Evolutionary conservation across 1,284 basidiomycete genomes (phyloP), one percentile per base, ranked within the genome.

Genomic region (Bondarzewia mesenterica): DNA sequence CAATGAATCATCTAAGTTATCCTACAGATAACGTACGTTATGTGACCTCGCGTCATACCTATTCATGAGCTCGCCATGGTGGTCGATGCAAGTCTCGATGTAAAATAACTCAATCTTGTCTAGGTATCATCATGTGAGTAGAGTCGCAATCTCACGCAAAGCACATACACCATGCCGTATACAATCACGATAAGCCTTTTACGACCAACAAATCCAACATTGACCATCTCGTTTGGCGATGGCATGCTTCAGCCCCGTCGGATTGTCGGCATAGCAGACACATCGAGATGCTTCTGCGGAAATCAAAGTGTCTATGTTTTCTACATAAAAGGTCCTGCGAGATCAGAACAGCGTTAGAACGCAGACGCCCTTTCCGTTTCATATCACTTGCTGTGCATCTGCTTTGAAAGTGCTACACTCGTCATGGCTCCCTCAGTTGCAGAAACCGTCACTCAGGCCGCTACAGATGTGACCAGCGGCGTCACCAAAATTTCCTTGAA

Each of bases 341-440:
- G n/a, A n/a, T n/a, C n/a, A n/a, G n/a, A n/a, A n/a, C n/a, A n/a
- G n/a, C n/a, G n/a, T n/a, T n/a, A n/a, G n/a, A n/a, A n/a, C n/a
- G n/a, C n/a, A n/a, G n/a, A n/a, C n/a, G n/a, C n/a, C n/a, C n/a
- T n/a, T n/a, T n/a, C n/a, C n/a, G n/a, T n/a, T n/a, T n/a, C n/a
- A n/a, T n/a, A n/a, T n/a, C n/a, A n/a, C n/a, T n/a, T n/a, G n/a
- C n/a, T n/a, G n/a, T n/a, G n/a, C n/a, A n/a, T n/a, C n/a, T n/a
- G n/a, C n/a, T n/a, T n/a, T n/a, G n/a, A n/a, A n/a, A n/a, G n/a
- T 32, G n/a, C 5, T 12, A 32, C 29, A 32, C n/a, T 25, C 20
- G 37, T 42, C 37, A 58, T 58, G 57, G 52, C 57, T 14, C 54
- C 57, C 26, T 49, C 52, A 44, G 46, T 49, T 36, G 53, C 56